Evolutionary conservation across 2,329 filamentous ascomycete species (phyloP), one percentile per base, ranked within the genome.

Genomic region (Didymella arachidicola): DNA sequence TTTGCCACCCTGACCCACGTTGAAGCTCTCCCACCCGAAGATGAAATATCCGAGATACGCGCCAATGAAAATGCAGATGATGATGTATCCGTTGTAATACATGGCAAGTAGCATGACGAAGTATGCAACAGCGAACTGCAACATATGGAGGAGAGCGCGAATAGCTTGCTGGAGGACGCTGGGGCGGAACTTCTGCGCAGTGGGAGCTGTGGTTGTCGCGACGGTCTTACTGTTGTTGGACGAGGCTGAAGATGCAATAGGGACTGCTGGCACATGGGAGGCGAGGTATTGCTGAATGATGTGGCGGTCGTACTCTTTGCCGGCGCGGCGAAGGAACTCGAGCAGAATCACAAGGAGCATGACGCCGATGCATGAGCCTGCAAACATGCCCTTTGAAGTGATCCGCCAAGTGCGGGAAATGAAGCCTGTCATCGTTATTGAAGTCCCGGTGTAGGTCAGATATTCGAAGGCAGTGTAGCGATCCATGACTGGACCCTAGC

Each of bases 301-400:
- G 69, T 84, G 86, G 48, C 84, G 82, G 76, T 96, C 91, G 76
- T 89, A 95, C 74, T 93, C 90, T 69, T 90, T 89, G 64, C 85
- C 83, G 18, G 84, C 70, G 45, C 91, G 89, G 49, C 92, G 89
- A 22, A 95, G 83, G 58, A 87, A 79, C 72, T 96, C 91, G 65
- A 95, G 87, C 3, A 79, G 67, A 57, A 94, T 82, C 63, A 90
- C 89, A 57, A 96, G 87, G 12, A 89, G 79, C 63, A 93, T 81
- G 32, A 93, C 88, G 55, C 90, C 91, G 71, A 96, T 89, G 79
- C 91, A 95, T 53, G 88, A 91, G 30, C 89, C 91, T 48, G 89
- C 91, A 71, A 96, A 95, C 83, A 89, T 89, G 72, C 84, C 87
- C 27, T 76, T 79, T 11, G 87, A 88, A 14, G 80, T 88, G 72